Evolutionary conservation across 1,284 basidiomycete species (phyloP).

Genomic region (Ustilago cynodontis): DNA sequence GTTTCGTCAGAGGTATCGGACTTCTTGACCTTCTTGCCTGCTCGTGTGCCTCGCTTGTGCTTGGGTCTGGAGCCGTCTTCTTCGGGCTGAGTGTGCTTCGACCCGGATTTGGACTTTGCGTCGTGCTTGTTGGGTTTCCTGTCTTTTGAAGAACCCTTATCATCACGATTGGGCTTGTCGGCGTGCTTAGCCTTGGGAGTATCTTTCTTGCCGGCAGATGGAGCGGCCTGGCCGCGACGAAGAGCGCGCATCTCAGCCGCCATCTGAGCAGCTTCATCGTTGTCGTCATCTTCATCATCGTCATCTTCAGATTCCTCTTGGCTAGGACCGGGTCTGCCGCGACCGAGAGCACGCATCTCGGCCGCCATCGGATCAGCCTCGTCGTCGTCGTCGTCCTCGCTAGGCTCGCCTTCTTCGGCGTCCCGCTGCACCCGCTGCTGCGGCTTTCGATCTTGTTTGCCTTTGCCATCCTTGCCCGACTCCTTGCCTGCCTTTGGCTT

Average conservation of each 20-base stretch:
- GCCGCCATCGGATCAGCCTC: slow-evolving; percentile 37
- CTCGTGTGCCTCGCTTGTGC: slow-evolving; percentile 36
- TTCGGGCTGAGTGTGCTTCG: slow-evolving; percentile 1
- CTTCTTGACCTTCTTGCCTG: slow-evolving; percentile 42
- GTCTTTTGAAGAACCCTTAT: not conserved
- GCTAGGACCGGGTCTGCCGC: slow-evolving; percentile 11
- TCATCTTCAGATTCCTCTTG: slow-evolving; percentile 14
- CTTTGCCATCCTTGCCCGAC: not conserved
- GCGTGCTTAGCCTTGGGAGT: slow-evolving; percentile 13
- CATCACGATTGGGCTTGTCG: slow-evolving; percentile 3
- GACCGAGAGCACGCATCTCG: slow-evolving; percentile 36
- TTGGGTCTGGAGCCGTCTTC: slow-evolving; percentile 26
- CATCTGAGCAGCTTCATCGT: slow-evolving; percentile 39
- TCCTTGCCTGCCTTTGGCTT: slow-evolving; percentile 1
- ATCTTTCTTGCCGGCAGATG: slow-evolving; percentile 12
- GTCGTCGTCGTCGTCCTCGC: slow-evolving; percentile 34
- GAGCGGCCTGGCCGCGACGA: slow-evolving; percentile 21
- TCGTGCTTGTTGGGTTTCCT: slow-evolving; percentile 5
- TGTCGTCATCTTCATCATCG: slow-evolving; percentile 23
- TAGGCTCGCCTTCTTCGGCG: not conserved
- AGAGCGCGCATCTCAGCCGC: slow-evolving; percentile 41
- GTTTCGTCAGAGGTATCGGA: not conserved
- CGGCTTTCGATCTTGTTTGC: not conserved
- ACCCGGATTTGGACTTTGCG: not conserved
- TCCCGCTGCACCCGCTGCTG: not conserved